These are phyloP conservation scores for Aspergillus glaucus DNA, from an alignment of 2,329 filamentous ascomycete species.

Conservation along the genomic window DNA sequence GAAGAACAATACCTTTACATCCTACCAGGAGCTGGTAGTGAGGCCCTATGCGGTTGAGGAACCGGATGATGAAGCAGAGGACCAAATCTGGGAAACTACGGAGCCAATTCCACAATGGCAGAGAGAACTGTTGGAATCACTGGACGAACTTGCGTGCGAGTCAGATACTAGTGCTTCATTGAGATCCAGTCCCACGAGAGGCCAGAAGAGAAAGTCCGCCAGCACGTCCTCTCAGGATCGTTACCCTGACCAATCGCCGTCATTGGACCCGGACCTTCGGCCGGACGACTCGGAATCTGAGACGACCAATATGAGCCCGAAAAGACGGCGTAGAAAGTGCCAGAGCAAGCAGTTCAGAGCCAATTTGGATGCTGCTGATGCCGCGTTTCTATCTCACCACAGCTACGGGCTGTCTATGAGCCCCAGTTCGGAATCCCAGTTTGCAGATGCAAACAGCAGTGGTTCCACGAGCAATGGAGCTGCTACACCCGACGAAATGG, in stretches of 20 bases:
- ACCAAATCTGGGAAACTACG: background rate
- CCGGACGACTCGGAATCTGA: conserved; percentile 9
- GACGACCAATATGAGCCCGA: conserved; percentile 13
- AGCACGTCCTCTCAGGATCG: conserved; percentile 6
- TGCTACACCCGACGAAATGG: conserved; percentile 25
- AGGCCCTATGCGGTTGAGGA: conserved; percentile 37
- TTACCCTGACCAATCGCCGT: background rate
- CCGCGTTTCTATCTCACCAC: conserved; percentile 7
- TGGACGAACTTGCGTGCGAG: conserved; percentile 26
- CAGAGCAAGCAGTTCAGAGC: conserved; percentile 13
- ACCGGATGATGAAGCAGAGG: conserved; percentile 21
- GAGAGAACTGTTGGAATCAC: conserved; percentile 27
- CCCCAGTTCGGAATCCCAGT: conserved; percentile 16
- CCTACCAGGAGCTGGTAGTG: conserved; percentile 19
- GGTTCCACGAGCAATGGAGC: conserved; percentile 8
- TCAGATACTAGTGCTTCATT: conserved; percentile 15
- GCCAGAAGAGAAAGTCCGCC: conserved; percentile 31
- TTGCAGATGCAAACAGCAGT: conserved; percentile 14
- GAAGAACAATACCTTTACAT: background rate
- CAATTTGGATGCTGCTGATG: conserved; percentile 3
- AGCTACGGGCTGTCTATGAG: conserved; percentile 13
- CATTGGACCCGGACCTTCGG: conserved; percentile 1
- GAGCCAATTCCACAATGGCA: conserved; percentile 23
- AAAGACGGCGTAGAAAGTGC: conserved; percentile 18
- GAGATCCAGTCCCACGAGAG: conserved; percentile 14